Evolutionary conservation across 345 rosid species (phyloP), one percentile per base, ranked within the genome.

Genomic region (Boechera divaricarpa): DNA sequence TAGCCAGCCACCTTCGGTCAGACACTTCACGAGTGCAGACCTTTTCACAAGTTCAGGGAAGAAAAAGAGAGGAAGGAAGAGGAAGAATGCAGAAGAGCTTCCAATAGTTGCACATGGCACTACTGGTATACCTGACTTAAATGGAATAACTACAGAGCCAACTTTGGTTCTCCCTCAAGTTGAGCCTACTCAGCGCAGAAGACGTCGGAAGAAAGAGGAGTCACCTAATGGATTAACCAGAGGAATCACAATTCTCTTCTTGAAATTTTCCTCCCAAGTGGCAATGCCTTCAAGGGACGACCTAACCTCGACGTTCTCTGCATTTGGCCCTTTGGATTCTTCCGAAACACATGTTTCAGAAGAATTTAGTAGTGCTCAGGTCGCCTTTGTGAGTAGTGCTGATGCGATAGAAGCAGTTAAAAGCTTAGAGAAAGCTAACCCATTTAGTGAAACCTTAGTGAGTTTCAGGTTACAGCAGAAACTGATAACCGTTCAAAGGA

Each of bases 281-380:
- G 57, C 89, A 38, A 44, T 87, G 80, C 98, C 98, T 57, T 83
- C 93, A 8, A 85, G 83, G 71, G 95, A 93, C 35, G 81, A 82
- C 73, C 72, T 93, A 63, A 73, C 79, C 13, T 61, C 82, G 6
- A 83, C 80, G 56, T 88, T 93, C 76, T 81, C 83, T 77, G 83
- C 76, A 78, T 90, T 89, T 82, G 98, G 97, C 41, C 80, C 88
- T 31, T 71, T 93, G 82, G 90, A 85, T 74, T 85, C 86, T 54
- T 81, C 88, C 0, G 91, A 88, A 75, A 77, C 85, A 70, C 86
- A 83, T 31, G 52, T 82, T 16, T 60, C 67, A n/a, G 80, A 82
- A 69, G 89, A 88, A 56, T 79, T 79, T 15, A 52, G 72, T 54
- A 75, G 64, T 64, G 92, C 91, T 2, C 89, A 76, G 69, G 89